Percentiles rank a stretch among this genome's conserved stretches.
Conservation (phyloP, 345 rosid genomes). For the Eutrema yunnanense region DNA sequence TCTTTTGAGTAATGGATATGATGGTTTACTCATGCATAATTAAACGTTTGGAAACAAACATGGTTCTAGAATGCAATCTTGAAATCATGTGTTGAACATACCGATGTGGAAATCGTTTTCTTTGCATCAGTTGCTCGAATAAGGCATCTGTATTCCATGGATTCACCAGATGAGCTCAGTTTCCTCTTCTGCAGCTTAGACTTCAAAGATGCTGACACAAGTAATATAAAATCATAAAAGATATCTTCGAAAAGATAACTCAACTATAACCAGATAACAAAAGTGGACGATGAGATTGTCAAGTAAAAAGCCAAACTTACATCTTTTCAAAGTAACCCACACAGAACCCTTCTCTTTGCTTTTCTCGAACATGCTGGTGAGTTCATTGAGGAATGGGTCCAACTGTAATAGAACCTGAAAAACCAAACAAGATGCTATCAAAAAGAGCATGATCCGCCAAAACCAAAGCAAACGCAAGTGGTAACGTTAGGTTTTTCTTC, state of each 20-base stretch:
- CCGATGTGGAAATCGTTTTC: slow-evolving; percentile 77
- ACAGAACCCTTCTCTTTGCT: slow-evolving; percentile 77
- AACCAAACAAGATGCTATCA: neutral
- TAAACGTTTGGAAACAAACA: neutral
- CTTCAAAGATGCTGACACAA: slow-evolving; percentile 60
- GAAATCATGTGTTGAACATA: slow-evolving; percentile 22
- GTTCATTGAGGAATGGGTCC: slow-evolving; percentile 89
- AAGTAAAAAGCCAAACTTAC: slow-evolving; percentile 31
- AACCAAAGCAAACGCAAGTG: neutral
- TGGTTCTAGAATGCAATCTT: neutral
- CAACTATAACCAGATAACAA: neutral
- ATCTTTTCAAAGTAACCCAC: slow-evolving; percentile 95
- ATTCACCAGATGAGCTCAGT: slow-evolving; percentile 46
- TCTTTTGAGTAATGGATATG: neutral
- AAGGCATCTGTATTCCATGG: slow-evolving; percentile 80
- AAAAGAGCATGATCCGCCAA: neutral
- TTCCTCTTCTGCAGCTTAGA: slow-evolving; percentile 77
- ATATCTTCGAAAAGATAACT: neutral
- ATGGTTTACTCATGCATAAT: neutral
- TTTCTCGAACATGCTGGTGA: slow-evolving; percentile 81
- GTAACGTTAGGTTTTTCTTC: neutral
- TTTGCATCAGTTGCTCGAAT: slow-evolving; percentile 88
- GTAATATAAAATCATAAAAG: neutral
- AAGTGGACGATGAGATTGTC: neutral
- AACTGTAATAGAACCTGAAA: slow-evolving; percentile 65